Evolutionary conservation across 306 rosid species (phyloP).

Genomic region (Vigna trinervia): DNA sequence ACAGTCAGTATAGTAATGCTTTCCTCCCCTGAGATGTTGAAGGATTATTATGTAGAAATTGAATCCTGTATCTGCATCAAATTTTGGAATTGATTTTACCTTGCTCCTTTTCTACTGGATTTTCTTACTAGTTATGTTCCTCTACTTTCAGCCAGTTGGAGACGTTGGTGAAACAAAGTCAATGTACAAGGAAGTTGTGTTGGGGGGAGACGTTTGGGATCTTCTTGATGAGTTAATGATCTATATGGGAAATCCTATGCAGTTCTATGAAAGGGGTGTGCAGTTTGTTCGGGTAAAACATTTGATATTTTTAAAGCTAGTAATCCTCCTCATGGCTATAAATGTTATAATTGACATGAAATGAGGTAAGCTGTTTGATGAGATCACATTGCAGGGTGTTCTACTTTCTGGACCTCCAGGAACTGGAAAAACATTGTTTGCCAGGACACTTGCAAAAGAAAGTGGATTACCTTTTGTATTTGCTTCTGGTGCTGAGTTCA

Average conservation of each 20-base stretch:
- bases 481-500: constrained; percentile 98
- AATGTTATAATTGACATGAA: constrained; percentile 31
- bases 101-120: constrained; percentile 15
- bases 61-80: neutral
- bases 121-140: constrained; percentile 34
- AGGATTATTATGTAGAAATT: constrained; percentile 14
- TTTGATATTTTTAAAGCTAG: constrained; percentile 32
- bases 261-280: constrained; percentile 86
- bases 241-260: constrained; percentile 99
- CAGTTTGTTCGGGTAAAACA: constrained; percentile 90
- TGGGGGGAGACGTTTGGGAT: constrained; percentile 99
- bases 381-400: constrained; percentile 75
- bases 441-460: constrained; percentile 90
- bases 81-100: constrained; percentile 1
- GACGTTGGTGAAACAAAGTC: constrained; percentile 83
- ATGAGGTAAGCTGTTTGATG: constrained; percentile 41
- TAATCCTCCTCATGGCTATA: constrained; percentile 33
- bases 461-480: constrained; percentile 96
- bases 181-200: constrained; percentile 89
- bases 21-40: constrained; percentile 5
- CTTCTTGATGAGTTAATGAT: constrained; percentile 97
- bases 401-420: constrained; percentile 99
- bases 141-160: constrained; percentile 76
- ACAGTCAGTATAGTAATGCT: neutral
- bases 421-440: constrained; percentile 98